Base-by-base conservation (phyloP, 352 stramenopile species). In the Pythium dissimile region DNA sequence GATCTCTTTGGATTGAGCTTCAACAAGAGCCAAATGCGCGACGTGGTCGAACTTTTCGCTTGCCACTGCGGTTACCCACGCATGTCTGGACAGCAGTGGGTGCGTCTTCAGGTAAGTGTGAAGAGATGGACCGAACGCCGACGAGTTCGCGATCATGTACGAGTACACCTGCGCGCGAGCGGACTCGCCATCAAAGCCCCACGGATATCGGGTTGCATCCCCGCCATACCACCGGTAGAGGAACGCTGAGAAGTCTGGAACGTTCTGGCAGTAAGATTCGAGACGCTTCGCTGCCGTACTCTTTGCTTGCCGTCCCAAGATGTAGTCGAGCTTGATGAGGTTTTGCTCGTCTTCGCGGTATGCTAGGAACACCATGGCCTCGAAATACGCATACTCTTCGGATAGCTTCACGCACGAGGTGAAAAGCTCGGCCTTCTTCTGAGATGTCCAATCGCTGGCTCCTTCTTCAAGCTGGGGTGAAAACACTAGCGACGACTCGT, bases 301-400 rank as follows among this genome's bases (percentile, higher is more conserved):
- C 59, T 86, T 85, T 0, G 74, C 61, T 7, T 74, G 26, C 39
- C 81, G 76, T 7, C 83, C 79, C n/a, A 89, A 50, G 1, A 89
- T 59, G 55, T 84, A 89, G 59, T 93, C 83, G n/a, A 91, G 59
- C 58, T 88, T 75, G 2, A 52, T 45, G 16, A 89, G 27, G 26
- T 86, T 85, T 32, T 68, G 67, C 23, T 73, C 68, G 43, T 89
- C 79, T 66, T 92, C 80, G 10, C 72, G 67, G 24, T 77, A 85
- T 11, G 74, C 62, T 12, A 95, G 42, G 57, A 84, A 90, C 18
- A 88, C 75, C 80, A 95, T 93, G 30, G 77, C 81, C 72, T 95
- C 83, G 35, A 82, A 92, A 64, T 91, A 95, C n/a, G 55, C 43
- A 51, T 89, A 88, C 54, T 76, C 79, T 54, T 93, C 80, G 11